Evolutionary conservation across 345 rosid species (phyloP).

Genomic region (Aethionema arabicum): DNA sequence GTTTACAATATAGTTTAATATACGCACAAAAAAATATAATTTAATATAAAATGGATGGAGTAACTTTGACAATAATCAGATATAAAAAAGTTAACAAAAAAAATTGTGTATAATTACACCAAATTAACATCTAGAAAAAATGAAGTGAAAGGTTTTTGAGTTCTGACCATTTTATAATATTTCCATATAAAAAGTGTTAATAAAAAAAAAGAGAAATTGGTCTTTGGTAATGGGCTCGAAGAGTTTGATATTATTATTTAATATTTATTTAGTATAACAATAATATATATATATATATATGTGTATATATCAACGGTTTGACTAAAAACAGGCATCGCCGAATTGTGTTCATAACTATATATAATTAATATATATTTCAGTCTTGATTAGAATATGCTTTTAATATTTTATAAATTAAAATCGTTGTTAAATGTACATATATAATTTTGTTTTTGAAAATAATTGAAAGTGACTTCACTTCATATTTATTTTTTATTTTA

Average conservation of each 20-base stretch:
- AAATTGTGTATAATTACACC: too few relatives aligned
- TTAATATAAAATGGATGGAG: too few relatives aligned
- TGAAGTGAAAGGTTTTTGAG: not conserved
- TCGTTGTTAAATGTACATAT: not conserved
- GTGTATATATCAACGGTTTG: constrained; percentile 30
- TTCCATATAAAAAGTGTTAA: not conserved
- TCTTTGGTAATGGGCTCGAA: constrained; percentile 41
- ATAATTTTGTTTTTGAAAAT: too few relatives aligned
- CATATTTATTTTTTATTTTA: too few relatives aligned
- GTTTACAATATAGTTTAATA: too few relatives aligned
- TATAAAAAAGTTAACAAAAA: too few relatives aligned
- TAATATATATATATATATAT: not conserved
- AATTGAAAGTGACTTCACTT: too few relatives aligned
- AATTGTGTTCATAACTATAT: constrained; percentile 23
- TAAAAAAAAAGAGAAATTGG: not conserved
- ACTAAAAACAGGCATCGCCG: constrained; percentile 36
- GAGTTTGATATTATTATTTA: constrained; percentile 18
- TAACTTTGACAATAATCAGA: too few relatives aligned
- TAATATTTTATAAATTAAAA: not conserved
- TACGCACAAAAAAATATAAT: too few relatives aligned
- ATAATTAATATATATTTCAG: constrained; percentile 7
- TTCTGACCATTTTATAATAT: constrained; percentile 8
- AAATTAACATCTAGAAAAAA: too few relatives aligned
- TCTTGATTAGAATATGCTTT: constrained; percentile 4
- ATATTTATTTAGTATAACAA: not conserved